Conservation (phyloP, 2,329 filamentous ascomycete species). For the Talaromyces pinophilus region DNA sequence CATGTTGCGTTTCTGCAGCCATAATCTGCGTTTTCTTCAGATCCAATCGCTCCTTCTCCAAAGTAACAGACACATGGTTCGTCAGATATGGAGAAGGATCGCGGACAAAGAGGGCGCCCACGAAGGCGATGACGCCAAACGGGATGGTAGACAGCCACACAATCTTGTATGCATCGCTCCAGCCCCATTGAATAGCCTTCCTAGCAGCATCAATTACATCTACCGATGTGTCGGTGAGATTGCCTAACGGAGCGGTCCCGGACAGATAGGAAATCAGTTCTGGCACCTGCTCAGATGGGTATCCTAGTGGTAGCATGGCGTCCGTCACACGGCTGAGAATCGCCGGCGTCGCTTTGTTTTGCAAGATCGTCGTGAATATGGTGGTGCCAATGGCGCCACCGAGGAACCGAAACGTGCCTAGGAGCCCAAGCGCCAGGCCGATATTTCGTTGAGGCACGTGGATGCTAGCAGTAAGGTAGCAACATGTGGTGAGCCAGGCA, state of each 20-base stretch:
- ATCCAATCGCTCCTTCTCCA: conserved; percentile 8
- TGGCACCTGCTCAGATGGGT: background rate
- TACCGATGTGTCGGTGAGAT: background rate
- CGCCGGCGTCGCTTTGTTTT: background rate
- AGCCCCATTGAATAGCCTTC: background rate
- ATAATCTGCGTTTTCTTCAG: background rate
- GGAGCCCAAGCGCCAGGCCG: background rate
- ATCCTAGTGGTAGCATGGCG: background rate
- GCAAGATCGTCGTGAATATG: background rate
- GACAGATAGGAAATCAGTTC: background rate
- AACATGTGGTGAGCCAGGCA: background rate
- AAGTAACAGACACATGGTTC: conserved; percentile 13
- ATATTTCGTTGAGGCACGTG: background rate
- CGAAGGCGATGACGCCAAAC: conserved; percentile 17
- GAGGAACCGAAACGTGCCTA: background rate
- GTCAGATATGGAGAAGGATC: conserved; percentile 12
- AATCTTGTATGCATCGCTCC: background rate
- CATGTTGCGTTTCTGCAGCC: background rate
- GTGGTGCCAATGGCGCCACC: background rate
- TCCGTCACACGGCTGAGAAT: background rate
- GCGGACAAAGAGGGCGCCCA: conserved; percentile 1
- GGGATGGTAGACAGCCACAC: conserved; percentile 9
- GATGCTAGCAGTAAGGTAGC: background rate
- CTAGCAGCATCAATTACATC: background rate
- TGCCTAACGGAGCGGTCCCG: background rate